Base-by-base conservation (phyloP, 2,329 filamentous ascomycete genomes). In the Zasmidium citrigriseum region DNA sequence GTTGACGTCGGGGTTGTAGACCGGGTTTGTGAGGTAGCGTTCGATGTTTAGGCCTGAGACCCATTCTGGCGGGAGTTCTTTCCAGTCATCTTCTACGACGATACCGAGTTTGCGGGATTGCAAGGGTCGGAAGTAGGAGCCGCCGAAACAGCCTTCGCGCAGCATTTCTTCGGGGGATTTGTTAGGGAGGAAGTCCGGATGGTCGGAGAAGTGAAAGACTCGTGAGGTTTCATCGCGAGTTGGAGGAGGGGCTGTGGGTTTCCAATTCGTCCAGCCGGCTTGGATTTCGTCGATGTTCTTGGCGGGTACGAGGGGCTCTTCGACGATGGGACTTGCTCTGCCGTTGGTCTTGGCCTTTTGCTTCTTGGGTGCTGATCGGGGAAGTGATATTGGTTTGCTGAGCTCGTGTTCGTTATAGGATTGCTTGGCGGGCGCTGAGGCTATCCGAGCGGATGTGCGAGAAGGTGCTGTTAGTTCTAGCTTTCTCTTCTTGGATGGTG, bases 111-210 rank as follows among this genome's bases (percentile, higher is more conserved):
- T 73, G 18, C 72, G 69, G 3, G 79, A 82, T 55, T 74, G 73
- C 3, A 83, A 69, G 0, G 80, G 79, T 0, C 81, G 76, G 70
- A 78, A 83, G 65, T 82, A 83, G 1, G 75, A 75, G 16, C 81
- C 82, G 11, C 82, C 82, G 62, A 83, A 83, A 55, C 75, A 76
- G 47, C 82, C 81, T 70, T 83, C 79, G 20, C 78, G 75, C 12
- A 83, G 73, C 62, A 84, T 78, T 55, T 79, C 78, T 54, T 78
- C 76, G 3, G 82, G 82, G 1, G 79, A 80, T 62, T 83, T 83
- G 66, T 84, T 84, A 2, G 82, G 82, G 1, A 68, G 74, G 66
- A 84, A 84, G 23, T 62, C 63, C 0, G 76, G 77, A 57, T 78
- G 75, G 50, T 67, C 66, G 3, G 58, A 61, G 67, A 84, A 83